Conservation (phyloP, 2,329 filamentous ascomycete genomes). For the Chaetothyriales sp. region DNA sequence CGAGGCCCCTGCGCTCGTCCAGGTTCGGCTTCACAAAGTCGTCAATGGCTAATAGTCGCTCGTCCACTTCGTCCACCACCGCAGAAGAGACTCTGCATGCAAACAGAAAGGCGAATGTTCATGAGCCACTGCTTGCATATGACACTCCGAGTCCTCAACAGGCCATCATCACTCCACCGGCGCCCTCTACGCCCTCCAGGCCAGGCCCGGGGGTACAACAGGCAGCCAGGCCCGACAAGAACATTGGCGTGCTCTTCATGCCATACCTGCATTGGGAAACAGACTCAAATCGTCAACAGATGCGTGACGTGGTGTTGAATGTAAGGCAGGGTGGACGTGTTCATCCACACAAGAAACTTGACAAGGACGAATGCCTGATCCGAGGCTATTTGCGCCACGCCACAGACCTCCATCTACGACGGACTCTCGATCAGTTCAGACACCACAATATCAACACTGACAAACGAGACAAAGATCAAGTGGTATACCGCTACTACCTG, state of each 20-base stretch:
- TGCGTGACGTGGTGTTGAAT: conserved; percentile 19
- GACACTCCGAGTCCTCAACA: background rate
- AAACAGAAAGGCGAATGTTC: background rate
- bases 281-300: conserved; percentile 39
- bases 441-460: conserved; percentile 48
- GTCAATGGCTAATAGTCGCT: background rate
- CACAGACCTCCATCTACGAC: conserved; percentile 43
- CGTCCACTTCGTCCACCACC: background rate
- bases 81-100: background rate
- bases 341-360: conserved; percentile 18
- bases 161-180: background rate
- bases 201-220: background rate
- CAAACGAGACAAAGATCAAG: conserved; percentile 48
- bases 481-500: conserved; percentile 46
- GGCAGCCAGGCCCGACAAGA: background rate
- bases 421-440: conserved; percentile 53
- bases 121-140: background rate
- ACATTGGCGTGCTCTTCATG: conserved; percentile 35
- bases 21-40: background rate
- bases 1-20: background rate
- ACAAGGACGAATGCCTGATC: conserved; percentile 34
- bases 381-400: conserved; percentile 35
- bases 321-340: conserved; percentile 15
- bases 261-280: conserved; percentile 55
- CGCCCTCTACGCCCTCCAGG: background rate